Base-by-base conservation (phyloP, 1,284 basidiomycete species). In the Ceratobasidium sp. region DNA sequence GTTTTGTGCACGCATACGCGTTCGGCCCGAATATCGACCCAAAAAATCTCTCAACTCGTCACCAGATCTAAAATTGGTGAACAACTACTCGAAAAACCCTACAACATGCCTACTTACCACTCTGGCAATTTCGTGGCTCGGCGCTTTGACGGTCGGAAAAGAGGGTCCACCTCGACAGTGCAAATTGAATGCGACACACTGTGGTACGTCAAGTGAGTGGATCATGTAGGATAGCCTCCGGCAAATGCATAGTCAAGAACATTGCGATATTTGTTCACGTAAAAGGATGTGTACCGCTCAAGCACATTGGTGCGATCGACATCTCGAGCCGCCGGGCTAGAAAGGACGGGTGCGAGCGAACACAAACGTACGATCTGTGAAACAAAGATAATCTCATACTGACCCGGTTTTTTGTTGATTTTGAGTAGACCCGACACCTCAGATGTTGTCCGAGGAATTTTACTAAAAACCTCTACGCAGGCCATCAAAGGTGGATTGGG, bases 381-480 rank as follows among this genome's bases (percentile, higher is more conserved):
- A 5, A 26, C 57, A 33, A 59, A 59, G 33, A 59, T 59, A 33
- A 59, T 59, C 26, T 59, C 57, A 15, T 59, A 59, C 57, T 59
- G 57, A 28, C 6, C 57, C 5, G 15, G 5, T 26, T 15, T 59
- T 28, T 59, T 59, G 26, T 15, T 59, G 26, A 59, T 33, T 28
- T 28, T 59, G 26, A 6, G 26, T 33, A 59, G 57, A 23, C 5
- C 57, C 57, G 57, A 5, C 26, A 15, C n/a, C 26, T n/a, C 26
- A 28, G 57, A 26, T 5, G 4, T 2, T 33, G 57, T 28, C 15
- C 26, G 57, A 23, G 57, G 57, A 6, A 59, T 59, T 28, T 59
- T 59, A 15, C 23, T 28, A 59, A 59, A 59, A 2, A 28, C 33
- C n/a, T 59, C n/a, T 2, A 59, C 26, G 26, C 57, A 59, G 6